A percentile compares a stretch with the other conserved stretches of the same genome.
phyloP scores from a whole-genome alignment of 768 basidiomycete species.

The Exsudoporus frostii region DNA sequence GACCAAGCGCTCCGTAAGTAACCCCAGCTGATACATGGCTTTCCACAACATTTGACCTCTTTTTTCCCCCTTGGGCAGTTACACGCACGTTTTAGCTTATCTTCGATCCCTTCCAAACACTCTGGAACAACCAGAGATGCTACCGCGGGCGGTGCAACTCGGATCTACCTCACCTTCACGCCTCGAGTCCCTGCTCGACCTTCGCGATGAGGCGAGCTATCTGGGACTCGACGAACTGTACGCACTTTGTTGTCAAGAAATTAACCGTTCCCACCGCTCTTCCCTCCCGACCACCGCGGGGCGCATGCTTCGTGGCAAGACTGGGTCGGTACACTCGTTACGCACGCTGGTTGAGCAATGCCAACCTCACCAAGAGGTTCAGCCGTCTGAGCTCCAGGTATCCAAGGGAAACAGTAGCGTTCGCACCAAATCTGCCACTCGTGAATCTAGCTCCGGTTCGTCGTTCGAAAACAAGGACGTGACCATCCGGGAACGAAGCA shows the following conservation, averaged over 20 bases:
- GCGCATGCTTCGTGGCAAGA: constrained; percentile 40
- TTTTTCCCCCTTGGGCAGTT: constrained; percentile 39
- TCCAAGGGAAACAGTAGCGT: not conserved
- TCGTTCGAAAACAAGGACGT: constrained; percentile 13
- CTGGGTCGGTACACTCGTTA: constrained; percentile 56
- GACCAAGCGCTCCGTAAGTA: constrained; percentile 76
- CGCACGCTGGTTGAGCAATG: constrained; percentile 57
- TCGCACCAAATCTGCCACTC: not conserved
- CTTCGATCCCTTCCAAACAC: constrained; percentile 55
- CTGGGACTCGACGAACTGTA: constrained; percentile 66
- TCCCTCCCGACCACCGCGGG: constrained; percentile 37
- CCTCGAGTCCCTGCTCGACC: constrained; percentile 66
- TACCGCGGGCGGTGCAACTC: constrained; percentile 61
- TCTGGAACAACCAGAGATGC: constrained; percentile 44
- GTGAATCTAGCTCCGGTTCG: constrained; percentile 6
- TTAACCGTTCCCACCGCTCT: constrained; percentile 48
- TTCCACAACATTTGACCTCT: constrained; percentile 1
- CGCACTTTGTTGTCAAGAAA: constrained; percentile 65
- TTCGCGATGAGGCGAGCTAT: constrained; percentile 76
- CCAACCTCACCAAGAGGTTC: constrained; percentile 29
- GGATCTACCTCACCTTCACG: constrained; percentile 42
- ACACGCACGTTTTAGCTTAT: constrained; percentile 66
- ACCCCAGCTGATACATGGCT: not conserved
- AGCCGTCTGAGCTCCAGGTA: constrained; percentile 5
- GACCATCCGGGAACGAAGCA: constrained; percentile 14